Base-by-base conservation (phyloP, 1,284 basidiomycete species). In the Sporisorium exsertum region DNA sequence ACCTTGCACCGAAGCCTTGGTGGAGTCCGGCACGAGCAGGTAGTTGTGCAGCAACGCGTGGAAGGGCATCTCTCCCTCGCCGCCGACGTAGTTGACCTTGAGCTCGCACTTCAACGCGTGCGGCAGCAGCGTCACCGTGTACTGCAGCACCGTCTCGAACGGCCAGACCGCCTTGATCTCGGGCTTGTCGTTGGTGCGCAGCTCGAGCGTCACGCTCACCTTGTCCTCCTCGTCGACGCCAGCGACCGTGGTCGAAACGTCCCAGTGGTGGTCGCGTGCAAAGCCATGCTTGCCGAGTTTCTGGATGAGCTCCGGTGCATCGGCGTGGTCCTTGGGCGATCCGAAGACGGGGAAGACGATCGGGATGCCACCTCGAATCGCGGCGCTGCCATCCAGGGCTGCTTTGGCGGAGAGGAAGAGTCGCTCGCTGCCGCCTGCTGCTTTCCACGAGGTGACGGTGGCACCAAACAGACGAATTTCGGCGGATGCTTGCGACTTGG, bases 1-100 rank as follows among this genome's bases (percentile, higher is more conserved):
- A 9, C 80, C 81, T 18, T 64, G 54, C 1, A 81, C 55, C 10
- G 62, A 56, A 0, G 78, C 65, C 43, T 68, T 75, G 50, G 77
- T 69, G n/a, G 75, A 58, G 42, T 79, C 70, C 9, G 86, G 86
- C 5, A 87, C 74, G 15, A 63, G 63, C 15, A 81, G 51, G 62
- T 81, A 82, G 49, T 85, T 84, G 81, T 87, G 86, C 24, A 87
- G 77, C 22, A 87, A 79, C 2, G 86, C 84, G 55, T 87, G 86
- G 83, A 87, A 86, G 12, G 79, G 75, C 62, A 87, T 58, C 2
- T 67, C 80, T 55, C 42, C 52, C 6, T 65, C 74, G 52, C 42
- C 68, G 20, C 65, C 33, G 6, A 64, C 27, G 51, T 86, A 73
- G 52, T 74, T 60, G 42, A 86, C 80, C 26, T 73, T 76, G 61